Evolutionary conservation across 176 grass and related monocot species (phyloP), one percentile per base, ranked within the genome.

Genomic region (Oryza longistaminata): DNA sequence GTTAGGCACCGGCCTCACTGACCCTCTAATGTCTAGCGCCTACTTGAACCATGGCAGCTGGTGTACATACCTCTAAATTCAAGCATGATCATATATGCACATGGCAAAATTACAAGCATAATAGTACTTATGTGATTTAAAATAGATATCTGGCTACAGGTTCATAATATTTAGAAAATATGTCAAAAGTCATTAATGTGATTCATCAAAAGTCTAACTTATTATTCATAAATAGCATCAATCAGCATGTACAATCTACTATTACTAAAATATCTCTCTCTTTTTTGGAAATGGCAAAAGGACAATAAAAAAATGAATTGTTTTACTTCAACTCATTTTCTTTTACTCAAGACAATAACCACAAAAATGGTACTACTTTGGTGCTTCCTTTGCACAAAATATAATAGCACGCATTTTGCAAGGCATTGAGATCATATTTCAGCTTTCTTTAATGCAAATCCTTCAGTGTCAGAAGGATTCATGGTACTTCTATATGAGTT

Each of bases 241-340:
- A 40, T 61, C 19, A 62, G 10, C 19, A 24, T 35, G 13, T 22
- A 14, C 4, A 11, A 37, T 22, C 39, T 3, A 64, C 31, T 8
- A 52, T 60, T 50, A 81, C 31, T n/a, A 35, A 81, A 68, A 52
- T 49, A 10, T 13, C n/a, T 13, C 4, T 35, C 4, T 35, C 0
- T 80, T 86, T n/a, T 86, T 39, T 6, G 52, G 68, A 79, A 64
- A 79, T 71, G 27, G 75, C 35, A 70, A 46, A 66, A 62, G 27
- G 26, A 21, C 16, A 80, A 84, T 12, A 73, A 73, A 78, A 78
- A 78, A 10, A 21, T 15, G 1, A 11, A 40, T 43, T 62, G 53
- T 29, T 85, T 78, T 44, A 60, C 37, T 48, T 74, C 16, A 58
- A 26, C 61, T 49, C 25, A 83, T 35, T 53, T 13, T 26, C 66